These are phyloP conservation scores for Lycium ferocissimum DNA, from an alignment of 257 asterid genomes.

Conservation along the genomic window DNA sequence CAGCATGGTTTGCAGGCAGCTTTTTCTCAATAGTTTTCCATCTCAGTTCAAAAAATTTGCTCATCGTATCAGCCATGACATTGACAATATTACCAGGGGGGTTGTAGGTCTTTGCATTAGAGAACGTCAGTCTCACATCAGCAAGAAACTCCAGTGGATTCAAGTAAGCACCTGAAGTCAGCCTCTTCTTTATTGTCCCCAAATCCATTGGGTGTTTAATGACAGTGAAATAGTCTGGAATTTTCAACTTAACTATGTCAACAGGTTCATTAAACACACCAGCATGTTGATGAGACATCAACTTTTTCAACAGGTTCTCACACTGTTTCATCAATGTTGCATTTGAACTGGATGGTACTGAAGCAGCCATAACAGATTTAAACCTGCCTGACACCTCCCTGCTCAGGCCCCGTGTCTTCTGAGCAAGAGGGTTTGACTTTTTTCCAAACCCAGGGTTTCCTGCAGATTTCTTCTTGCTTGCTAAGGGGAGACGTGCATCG, in stretches of 20 bases:
- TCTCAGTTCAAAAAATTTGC: conserved; percentile 66
- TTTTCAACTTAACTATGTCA: conserved; percentile 65
- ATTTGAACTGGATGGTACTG: conserved; percentile 42
- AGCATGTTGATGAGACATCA: conserved; percentile 65
- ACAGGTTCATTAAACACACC: conserved; percentile 79
- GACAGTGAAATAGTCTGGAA: conserved; percentile 77
- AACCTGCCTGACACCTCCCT: conserved; percentile 72
- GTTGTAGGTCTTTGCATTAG: conserved; percentile 88
- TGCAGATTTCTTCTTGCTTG: conserved; percentile 50
- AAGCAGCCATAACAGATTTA: conserved; percentile 44
- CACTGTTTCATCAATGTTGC: conserved; percentile 63
- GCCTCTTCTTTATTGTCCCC: conserved; percentile 75
- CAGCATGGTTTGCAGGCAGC: conserved; percentile 40
- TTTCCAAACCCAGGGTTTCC: conserved; percentile 47
- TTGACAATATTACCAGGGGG: conserved; percentile 73
- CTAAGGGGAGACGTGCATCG: conserved; percentile 46
- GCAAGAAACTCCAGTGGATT: conserved; percentile 70
- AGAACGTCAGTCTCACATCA: conserved; percentile 83
- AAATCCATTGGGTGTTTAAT: conserved; percentile 92
- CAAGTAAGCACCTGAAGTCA: conserved; percentile 59
- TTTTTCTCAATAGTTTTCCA: conserved; percentile 77
- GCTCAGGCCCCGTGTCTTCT: conserved; percentile 55
- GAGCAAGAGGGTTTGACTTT: conserved; percentile 36
- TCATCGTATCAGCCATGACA: conserved; percentile 61
- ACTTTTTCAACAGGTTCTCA: conserved; percentile 68